Evolutionary conservation across 75 land plant genomes (phyloP), one percentile per base, ranked within the genome.

Genomic region (Chamaecyparis obtusa): DNA sequence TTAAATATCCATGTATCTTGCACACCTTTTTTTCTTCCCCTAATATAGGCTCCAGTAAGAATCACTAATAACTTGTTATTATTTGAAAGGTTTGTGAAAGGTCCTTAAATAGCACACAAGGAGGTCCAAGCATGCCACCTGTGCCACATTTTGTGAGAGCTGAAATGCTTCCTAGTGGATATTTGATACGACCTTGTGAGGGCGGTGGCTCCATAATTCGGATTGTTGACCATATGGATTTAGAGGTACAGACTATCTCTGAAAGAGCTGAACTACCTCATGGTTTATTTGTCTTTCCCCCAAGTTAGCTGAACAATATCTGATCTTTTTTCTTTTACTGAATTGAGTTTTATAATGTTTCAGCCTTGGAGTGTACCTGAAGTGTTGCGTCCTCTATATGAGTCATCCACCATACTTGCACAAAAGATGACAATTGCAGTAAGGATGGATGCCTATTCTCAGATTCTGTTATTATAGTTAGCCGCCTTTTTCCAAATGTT

Each of bases 361-460:
- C 88, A 97, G 99, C 93, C 99, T 56, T 97, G 96, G 99, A 97
- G 95, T 80, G 97, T 97, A n/a, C 97, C 95, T 72, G 99, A 97
- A 84, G 99, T 97, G n/a, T 81, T 97, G 43, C 94, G 99, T 32
- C 97, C 97, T 5, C 89, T 97, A 24, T 97, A 97, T 88, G 96
- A 95, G 90, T 97, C 99, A 37, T 94, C 99, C 67, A 89, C 95
- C 1, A 88, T 93, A 30, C 91, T 97, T 64, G 99, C 99, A 44
- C 99, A 95, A 84, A 97, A 91, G 87, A 87, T 87, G 33, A 97
- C 99, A 81, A 90, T 95, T 83, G 95, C 93, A 88, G 94, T 93
- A 67, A 91, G 89, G 39, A 71, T 56, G 39, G 71, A 74, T 43
- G 46, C 39, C 60, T 71, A 7, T 84, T 24, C 71, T 69, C 36